Evolutionary conservation across 352 stramenopile genomes (phyloP), one percentile per base, ranked within the genome.

Genomic region (Plasmopara viticola): DNA sequence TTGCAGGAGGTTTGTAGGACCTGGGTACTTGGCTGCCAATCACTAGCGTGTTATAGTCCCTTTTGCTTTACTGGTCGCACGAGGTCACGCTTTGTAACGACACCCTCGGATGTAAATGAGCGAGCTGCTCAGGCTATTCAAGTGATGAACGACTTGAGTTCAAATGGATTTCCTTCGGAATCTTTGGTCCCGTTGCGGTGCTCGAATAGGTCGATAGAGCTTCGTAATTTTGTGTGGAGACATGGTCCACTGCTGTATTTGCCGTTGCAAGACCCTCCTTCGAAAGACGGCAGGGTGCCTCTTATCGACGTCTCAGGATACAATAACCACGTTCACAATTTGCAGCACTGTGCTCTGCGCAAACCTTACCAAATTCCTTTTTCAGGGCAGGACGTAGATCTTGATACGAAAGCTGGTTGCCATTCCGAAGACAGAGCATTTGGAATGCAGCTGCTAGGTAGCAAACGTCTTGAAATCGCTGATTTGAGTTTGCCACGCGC

Each of bases 291-390:
- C 10, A 53, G 4, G 6, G 51, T 44, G 30, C 49, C 53, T 45
- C 52, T 88, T 0, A 57, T 83, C 6, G 80, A 90, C 29, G 57
- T 74, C 20, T 90, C 80, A 18, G 72, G 80, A 7, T 43, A 78
- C 43, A 53, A 55, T 3, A 58, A 71, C 37, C 77, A 88, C 47
- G 47, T 49, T 9, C n/a, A 60, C 0, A 77, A 72, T 39, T 44
- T 28, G 3, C 20, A 54, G 6, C 8, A 44, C 17, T 74, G 64
- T 31, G 60, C 73, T 6, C 49, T 86, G 37, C 64, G 62, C 14
- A 90, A 90, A 29, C 77, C 77, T 14, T 90, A 88, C 33, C 51
- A 48, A 14, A 77, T 87, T 52, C 60, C 69, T 0, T 53, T 56
- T 34, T 38, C 33, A 33, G 44, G 31, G 4, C 20, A 41, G 14